Evolutionary conservation across 768 basidiomycete species (phyloP).

Genomic region (Boletus subcaerulescens): DNA sequence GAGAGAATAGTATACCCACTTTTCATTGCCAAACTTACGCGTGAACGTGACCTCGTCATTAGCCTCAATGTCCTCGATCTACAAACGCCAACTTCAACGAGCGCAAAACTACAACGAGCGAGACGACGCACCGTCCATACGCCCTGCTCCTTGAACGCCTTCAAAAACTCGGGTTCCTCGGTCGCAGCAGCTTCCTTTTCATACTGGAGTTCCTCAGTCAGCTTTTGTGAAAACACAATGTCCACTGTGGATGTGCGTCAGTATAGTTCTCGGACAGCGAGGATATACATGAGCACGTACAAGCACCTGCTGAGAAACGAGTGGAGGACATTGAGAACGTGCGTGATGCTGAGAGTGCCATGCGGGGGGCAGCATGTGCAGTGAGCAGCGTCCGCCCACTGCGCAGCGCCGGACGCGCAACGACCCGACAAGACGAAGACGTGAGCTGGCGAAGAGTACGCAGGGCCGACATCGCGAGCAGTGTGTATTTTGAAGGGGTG

Average conservation of each 20-base stretch:
- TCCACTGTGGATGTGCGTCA: conserved; percentile 49
- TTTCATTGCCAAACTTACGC: conserved; percentile 90
- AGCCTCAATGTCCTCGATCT: conserved; percentile 70
- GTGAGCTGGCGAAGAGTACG: conserved; percentile 59
- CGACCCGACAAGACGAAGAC: conserved; percentile 41
- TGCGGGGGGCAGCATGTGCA: conserved; percentile 11
- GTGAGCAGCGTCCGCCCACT: conserved; percentile 22
- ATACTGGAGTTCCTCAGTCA: conserved; percentile 81
- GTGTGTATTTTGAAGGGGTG: conserved; percentile 2
- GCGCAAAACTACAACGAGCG: background rate
- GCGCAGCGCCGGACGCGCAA: conserved; percentile 23
- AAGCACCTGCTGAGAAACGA: conserved; percentile 41
- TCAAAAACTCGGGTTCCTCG: conserved; percentile 71
- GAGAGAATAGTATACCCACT: conserved; percentile 47
- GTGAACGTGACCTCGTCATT: conserved; percentile 79
- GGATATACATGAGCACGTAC: conserved; percentile 28
- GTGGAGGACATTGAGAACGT: conserved; percentile 40
- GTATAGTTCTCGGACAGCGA: background rate
- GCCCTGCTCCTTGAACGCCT: conserved; percentile 66
- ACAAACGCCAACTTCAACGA: background rate
- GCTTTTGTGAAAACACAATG: conserved; percentile 66
- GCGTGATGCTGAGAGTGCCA: conserved; percentile 29
- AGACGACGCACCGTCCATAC: conserved; percentile 64
- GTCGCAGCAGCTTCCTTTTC: conserved; percentile 59
- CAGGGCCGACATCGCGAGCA: conserved; percentile 55